Evolutionary conservation across 306 rosid genomes (phyloP).

Genomic region (Parietaria judaica): DNA sequence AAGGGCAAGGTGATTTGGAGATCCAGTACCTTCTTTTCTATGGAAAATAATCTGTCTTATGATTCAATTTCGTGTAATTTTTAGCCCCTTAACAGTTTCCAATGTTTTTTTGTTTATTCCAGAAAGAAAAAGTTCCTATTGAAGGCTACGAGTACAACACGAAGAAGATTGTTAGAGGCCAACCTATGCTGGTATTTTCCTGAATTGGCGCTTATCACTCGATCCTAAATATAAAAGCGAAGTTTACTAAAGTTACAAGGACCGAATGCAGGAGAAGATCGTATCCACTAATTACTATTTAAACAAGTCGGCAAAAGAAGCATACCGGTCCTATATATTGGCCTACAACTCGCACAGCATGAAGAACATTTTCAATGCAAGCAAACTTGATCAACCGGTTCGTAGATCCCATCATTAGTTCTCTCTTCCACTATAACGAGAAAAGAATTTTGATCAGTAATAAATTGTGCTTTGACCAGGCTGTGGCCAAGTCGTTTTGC

Average conservation of each 20-base stretch:
- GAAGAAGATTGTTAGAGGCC: conserved; percentile 74
- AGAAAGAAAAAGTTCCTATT: conserved; percentile 89
- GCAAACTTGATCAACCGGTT: conserved; percentile 82
- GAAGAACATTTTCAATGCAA: conserved; percentile 86
- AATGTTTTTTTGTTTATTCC: neutral
- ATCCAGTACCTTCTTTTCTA: too few relatives aligned
- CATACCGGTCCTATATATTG: conserved; percentile 72
- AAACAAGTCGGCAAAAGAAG: conserved; percentile 71
- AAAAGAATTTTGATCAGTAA: neutral
- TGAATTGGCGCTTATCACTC: conserved; percentile 8
- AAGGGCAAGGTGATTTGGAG: too few relatives aligned
- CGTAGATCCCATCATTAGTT: neutral
- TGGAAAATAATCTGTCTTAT: too few relatives aligned
- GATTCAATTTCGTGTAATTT: too few relatives aligned
- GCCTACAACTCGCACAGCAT: conserved; percentile 87
- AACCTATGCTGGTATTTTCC: conserved; percentile 63
- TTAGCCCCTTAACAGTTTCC: too few relatives aligned
- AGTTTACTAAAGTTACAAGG: neutral
- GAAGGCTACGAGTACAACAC: conserved; percentile 54
- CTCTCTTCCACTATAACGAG: neutral
- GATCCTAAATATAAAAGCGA: neutral
- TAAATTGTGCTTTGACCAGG: conserved; percentile 35
- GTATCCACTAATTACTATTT: conserved; percentile 63
- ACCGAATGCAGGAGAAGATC: conserved; percentile 62
- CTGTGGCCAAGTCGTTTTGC: conserved; percentile 73